Base-by-base conservation (phyloP, 768 basidiomycete species). In the Lactifluus volemus region DNA sequence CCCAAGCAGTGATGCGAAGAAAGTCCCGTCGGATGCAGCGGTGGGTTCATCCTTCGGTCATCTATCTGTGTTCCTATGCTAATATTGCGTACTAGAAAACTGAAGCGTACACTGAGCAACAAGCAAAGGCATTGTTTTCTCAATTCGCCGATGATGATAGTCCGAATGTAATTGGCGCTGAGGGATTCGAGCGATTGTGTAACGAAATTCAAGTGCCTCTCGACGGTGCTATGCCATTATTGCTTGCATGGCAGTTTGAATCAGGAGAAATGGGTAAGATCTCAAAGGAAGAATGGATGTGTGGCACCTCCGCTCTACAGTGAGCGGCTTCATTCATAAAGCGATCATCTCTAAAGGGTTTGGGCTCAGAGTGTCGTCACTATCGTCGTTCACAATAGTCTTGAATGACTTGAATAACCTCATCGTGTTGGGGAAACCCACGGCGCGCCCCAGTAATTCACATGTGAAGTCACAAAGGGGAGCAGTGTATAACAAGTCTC, bases 221-320 rank as follows among this genome's bases (percentile, higher is more conserved):
- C 71, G 89, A 92, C 19, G 87, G 89, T 34, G 76, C 85, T 6
- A 72, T 82, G 63, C 86, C 89, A 19, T 75, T 92, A 55, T 76
- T 92, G 17, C 74, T 92, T 14, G 81, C 88, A 25, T 92, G 90
- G 90, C 85, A 87, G 66, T 71, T 88, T 58, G 75, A 79, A 49
- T 79, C 86, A 10, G 76, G 78, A 60, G 88, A 90, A 68, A 85
- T 92, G 84, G 87, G 78, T 34, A 88, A 84, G 66, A 75, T 92
- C 50, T 79, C 79, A 48, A 80, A 77, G 71, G 77, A 80, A 8
- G 88, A 89, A 67, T 92, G 90, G 90, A 70, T 75, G n/a, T 76
- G 77, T 59, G 86, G 83, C 17, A 82, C 78, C 25, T 68, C 70
- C 15, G 70, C 70, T 38, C 65, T 81, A 47, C 75, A 75, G 83